Evolutionary conservation across 2,329 filamentous ascomycete species (phyloP).

Genomic region (Karstenula rhodostoma): DNA sequence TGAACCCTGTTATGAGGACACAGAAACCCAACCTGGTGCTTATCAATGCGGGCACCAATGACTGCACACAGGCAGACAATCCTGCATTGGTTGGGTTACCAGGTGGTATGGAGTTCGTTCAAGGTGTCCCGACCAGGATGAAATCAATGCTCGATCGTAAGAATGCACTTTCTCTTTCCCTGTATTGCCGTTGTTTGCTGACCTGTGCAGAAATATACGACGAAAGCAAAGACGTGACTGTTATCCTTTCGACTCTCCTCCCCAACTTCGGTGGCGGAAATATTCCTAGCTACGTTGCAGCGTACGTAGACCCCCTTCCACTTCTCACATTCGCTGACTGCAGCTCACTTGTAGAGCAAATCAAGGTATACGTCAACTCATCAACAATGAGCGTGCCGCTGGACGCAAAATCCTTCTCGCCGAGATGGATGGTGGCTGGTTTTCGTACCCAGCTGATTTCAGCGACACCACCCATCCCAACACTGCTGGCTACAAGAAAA

Average conservation of each 20-base stretch:
- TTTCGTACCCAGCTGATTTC: background rate
- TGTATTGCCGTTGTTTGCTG: too few relatives aligned
- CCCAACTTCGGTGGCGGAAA: background rate
- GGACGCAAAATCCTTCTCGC: background rate
- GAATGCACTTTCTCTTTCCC: too few relatives aligned
- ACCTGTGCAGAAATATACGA: background rate
- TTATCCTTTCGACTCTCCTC: background rate
- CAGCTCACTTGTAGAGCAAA: too few relatives aligned
- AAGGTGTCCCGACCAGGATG: background rate
- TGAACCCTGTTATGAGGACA: background rate
- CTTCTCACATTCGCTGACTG: too few relatives aligned
- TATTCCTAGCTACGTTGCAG: background rate
- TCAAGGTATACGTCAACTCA: background rate
- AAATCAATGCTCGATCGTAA: background rate
- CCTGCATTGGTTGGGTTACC: background rate
- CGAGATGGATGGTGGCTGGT: background rate
- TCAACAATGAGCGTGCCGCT: background rate
- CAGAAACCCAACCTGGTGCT: background rate
- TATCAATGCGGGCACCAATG: background rate
- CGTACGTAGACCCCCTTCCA: too few relatives aligned
- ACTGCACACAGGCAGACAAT: background rate
- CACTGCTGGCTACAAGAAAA: conserved; percentile 7
- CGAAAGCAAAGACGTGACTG: background rate
- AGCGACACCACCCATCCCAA: conserved; percentile 8
- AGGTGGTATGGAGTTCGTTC: too few relatives aligned